Base-by-base conservation (phyloP, 202 grass and related monocot species). In the Musa balbisiana region DNA sequence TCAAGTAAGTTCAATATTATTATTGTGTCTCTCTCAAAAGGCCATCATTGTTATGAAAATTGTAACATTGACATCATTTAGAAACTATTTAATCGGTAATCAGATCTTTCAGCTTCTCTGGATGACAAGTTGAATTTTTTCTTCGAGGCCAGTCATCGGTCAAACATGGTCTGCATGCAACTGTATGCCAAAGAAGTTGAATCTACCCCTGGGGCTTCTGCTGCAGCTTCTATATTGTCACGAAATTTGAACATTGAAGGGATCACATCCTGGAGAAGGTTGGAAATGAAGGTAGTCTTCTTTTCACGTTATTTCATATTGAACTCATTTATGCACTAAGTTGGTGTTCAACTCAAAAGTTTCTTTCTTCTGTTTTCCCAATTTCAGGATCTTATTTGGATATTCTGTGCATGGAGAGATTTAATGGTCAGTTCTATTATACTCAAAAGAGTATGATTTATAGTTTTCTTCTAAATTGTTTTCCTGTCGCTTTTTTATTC, bases 91-190 rank as follows among this genome's bases (percentile, higher is more conserved):
- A 27, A 72, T 74, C 73, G 26, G 65, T 69, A 76, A 52, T 87
- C 85, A 91, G 83, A 84, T 82, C 70, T 64, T 81, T 96, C 92
- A 89, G 85, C 84, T 68, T 93, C 80, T 76, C 60, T 81, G 62
- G 81, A 83, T 87, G 87, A 90, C 67, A 85, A 87, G 90, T 83
- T 84, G 69, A 83, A 80, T 88, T 89, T 87, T 88, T 91, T 89
- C 83, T 84, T 89, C 64, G 90, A 93, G 86, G 83, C 94, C 76
- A 87, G 88, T 49, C 84, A 78, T 56, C 94, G 90, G 70, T 93
- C 94, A 83, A 97, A 89, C 88, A 91, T 80, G 84, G 82, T 93
- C 9, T 91, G 93, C 86, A 86, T 91, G 88, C 88, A 97, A 85
- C 67, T 97, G 50, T 97, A 91, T 88, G 67, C 69, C 51, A 97